Conservation (phyloP, 352 stramenopile species). For the Globisporangium heterothallicum region DNA sequence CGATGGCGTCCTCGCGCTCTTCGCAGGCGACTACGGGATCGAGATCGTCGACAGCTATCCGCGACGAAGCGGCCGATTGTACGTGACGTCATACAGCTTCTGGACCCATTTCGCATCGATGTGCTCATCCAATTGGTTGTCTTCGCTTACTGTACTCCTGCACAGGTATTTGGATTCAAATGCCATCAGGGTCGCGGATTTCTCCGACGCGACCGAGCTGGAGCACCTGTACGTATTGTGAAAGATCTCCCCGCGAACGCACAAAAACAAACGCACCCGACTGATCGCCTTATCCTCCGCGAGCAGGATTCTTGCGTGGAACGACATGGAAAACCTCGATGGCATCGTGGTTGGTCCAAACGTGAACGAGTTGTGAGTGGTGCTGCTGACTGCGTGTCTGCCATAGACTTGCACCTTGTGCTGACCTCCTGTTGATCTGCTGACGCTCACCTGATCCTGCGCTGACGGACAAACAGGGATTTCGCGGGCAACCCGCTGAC, state of each 20-base stretch:
- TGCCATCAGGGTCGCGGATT: constrained; percentile 2
- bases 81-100: too few relatives aligned
- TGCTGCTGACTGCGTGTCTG: not conserved
- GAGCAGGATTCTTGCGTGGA: constrained; percentile 6
- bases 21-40: constrained; percentile 8
- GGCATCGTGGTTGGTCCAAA: not conserved
- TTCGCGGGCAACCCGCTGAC: constrained; percentile 1
- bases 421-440: not conserved
- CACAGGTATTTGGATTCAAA: constrained; percentile 15
- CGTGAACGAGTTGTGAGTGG: constrained; percentile 4
- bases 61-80: constrained; percentile 7
- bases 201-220: not conserved
- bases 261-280: too few relatives aligned
- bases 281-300: not conserved
- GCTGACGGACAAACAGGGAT: too few relatives aligned
- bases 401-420: not conserved
- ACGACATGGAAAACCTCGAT: not conserved
- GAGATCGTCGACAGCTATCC: constrained; percentile 11
- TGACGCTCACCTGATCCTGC: too few relatives aligned
- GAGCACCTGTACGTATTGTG: constrained; percentile 6
- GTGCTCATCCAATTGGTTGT: not conserved
- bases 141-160: not conserved
- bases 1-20: constrained; percentile 5
- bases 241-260: too few relatives aligned
- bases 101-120: too few relatives aligned